Evolutionary conservation across 306 rosid genomes (phyloP), one percentile per base, ranked within the genome.

Genomic region (Vigna reflexopilosa): DNA sequence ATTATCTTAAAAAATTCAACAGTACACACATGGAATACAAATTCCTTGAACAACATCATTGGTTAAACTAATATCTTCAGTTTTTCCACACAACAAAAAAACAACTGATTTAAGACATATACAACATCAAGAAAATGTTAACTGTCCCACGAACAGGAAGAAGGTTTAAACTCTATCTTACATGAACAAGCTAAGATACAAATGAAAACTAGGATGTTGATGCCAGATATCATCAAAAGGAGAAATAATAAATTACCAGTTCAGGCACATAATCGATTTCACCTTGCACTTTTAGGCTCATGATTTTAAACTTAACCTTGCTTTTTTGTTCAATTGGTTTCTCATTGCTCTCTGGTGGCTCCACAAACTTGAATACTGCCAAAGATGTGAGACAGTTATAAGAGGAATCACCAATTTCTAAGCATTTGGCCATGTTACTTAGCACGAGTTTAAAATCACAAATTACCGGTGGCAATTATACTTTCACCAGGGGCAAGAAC

Each of bases 291-390:
- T 94, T 94, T 34, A 94, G 86, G 90, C 98, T 94, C 96, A 94
- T 88, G 89, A 92, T 92, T 84, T 92, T 94, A 82, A 94, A 94
- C 87, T 94, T 94, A 69, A 94, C 98, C 88, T 80, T 90, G 89
- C 93, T 89, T 82, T 88, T 90, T 76, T 90, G 90, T 74, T 94
- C 98, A 75, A 82, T 7, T 36, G 87, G 82, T 81, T 89, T 94
- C 79, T 94, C 98, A 79, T 90, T 88, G 85, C 77, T 89, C 81
- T 94, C 97, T 13, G 93, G 97, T 30, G 93, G 97, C 85, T 94
- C 98, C 76, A 94, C 98, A 70, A 94, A 94, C 92, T 94, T 94
- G 80, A 94, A 94, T 13, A 92, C 98, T 94, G 96, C 42, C 77
- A 83, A 56, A 76, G 69, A 83, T 8, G 77, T 85, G 16, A 80